Percentiles rank a stretch among this genome's conserved stretches.
phyloP scores from a whole-genome alignment of 345 rosid species.

The Lagerstroemia speciosa region DNA sequence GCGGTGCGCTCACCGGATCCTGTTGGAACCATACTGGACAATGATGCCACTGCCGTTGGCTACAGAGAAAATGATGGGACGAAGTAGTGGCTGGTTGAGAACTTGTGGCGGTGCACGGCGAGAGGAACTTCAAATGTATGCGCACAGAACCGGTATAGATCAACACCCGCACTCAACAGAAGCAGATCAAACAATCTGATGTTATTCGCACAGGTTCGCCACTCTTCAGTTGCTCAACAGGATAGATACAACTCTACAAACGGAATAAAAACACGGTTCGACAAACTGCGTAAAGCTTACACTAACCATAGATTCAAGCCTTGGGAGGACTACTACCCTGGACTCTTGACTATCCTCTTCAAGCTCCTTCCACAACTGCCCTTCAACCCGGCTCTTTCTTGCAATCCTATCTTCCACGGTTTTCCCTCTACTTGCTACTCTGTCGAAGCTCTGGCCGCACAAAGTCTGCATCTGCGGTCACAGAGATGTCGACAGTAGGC shows the following conservation, averaged over 20 bases:
- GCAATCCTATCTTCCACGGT: background rate
- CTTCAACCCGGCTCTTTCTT: background rate
- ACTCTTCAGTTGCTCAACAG: too few species aligned
- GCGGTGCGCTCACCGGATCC: slow-evolving; percentile 1
- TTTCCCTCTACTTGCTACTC: slow-evolving; percentile 27
- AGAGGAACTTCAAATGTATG: too few species aligned
- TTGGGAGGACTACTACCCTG: too few species aligned
- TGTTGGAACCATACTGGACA: slow-evolving; percentile 7
- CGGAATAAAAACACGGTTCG: too few species aligned
- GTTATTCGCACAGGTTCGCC: too few species aligned
- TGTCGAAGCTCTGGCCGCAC: slow-evolving; percentile 89
- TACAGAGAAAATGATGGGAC: slow-evolving; percentile 9
- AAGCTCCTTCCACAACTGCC: background rate
- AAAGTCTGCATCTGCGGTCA: slow-evolving; percentile 75
- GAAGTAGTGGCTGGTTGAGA: slow-evolving; percentile 13
- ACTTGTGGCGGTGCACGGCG: slow-evolving; percentile 11
- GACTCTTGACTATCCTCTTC: background rate
- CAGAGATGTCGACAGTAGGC: slow-evolving; percentile 83
- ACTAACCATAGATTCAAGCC: background rate
- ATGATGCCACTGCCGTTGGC: slow-evolving; percentile 17
- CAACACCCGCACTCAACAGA: too few species aligned
- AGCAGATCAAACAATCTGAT: too few species aligned
- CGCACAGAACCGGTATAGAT: too few species aligned
- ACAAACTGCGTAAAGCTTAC: too few species aligned
- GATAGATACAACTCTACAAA: too few species aligned